phyloP scores from a whole-genome alignment of 768 basidiomycete genomes.

The Lactarius trivialis region DNA sequence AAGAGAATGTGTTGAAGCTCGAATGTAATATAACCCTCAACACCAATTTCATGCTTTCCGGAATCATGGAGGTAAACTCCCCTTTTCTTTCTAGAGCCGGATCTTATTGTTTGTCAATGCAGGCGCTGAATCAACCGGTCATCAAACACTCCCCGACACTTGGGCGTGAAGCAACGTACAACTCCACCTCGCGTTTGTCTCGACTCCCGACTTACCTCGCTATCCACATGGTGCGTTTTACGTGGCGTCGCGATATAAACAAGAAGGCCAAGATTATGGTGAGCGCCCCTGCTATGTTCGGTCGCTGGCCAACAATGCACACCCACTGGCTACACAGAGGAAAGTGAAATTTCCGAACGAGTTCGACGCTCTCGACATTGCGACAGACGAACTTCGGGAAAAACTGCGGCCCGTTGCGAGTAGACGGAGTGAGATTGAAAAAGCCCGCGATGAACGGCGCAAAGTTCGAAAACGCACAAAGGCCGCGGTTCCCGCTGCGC shows the following conservation, averaged over 20 bases:
- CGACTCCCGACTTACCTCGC: slow-evolving; percentile 81
- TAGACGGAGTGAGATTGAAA: slow-evolving; percentile 72
- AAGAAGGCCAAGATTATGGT: slow-evolving; percentile 99
- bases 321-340: slow-evolving; percentile 38
- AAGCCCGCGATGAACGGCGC: slow-evolving; percentile 74
- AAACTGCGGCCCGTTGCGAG: slow-evolving; percentile 67
- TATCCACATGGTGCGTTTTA: slow-evolving; percentile 94
- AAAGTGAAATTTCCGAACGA: slow-evolving; percentile 91
- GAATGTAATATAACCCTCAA: slow-evolving; percentile 85
- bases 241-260: slow-evolving; percentile 83
- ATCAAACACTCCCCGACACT: slow-evolving; percentile 79
- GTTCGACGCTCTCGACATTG: slow-evolving; percentile 78
- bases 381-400: slow-evolving; percentile 67
- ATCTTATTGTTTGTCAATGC: background rate
- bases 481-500: slow-evolving; percentile 28
- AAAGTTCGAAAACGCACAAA: slow-evolving; percentile 78
- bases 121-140: slow-evolving; percentile 85
- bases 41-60: slow-evolving; percentile 85
- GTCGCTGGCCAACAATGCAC: background rate
- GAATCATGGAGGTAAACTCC: slow-evolving; percentile 58
- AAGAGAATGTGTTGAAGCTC: slow-evolving; percentile 78
- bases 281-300: background rate
- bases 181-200: slow-evolving; percentile 70
- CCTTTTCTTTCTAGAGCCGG: background rate
- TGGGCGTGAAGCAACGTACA: slow-evolving; percentile 76